Percentiles rank a stretch among this genome's conserved stretches.
These are phyloP conservation scores for Fremontodendron californicum DNA, from an alignment of 345 rosid species.

Conservation along the genomic window DNA sequence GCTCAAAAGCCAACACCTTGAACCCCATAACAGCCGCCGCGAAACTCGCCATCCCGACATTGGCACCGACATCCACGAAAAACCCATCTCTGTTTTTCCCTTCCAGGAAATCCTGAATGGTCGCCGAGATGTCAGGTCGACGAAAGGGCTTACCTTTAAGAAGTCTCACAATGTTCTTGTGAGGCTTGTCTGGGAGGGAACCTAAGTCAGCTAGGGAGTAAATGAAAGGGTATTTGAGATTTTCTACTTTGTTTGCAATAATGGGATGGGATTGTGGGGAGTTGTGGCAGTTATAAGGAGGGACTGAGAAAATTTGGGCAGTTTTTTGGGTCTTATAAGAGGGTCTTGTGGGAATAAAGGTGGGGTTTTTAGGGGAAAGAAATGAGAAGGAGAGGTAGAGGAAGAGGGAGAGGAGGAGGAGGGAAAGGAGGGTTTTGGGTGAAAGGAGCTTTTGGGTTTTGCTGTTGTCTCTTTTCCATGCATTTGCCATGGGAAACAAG, in stretches of 20 bases:
- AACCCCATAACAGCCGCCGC: conserved; percentile 96
- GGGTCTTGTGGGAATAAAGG: neutral
- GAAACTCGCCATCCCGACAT: conserved; percentile 96
- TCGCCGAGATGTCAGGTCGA: conserved; percentile 82
- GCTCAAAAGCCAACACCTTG: conserved; percentile 81
- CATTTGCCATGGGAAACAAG: conserved; percentile 53
- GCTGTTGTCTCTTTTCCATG: conserved; percentile 55
- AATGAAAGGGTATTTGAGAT: conserved; percentile 69
- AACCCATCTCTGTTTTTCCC: conserved; percentile 44
- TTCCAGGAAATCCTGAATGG: conserved; percentile 72
- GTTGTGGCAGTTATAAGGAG: conserved; percentile 64
- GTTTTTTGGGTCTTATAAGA: conserved; percentile 5
- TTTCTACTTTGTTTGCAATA: conserved; percentile 25
- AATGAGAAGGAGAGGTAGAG: conserved; percentile 43
- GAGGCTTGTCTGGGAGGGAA: conserved; percentile 83
- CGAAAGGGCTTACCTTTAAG: conserved; percentile 90
- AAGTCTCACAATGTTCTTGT: conserved; percentile 84
- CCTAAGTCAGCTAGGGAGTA: conserved; percentile 89
- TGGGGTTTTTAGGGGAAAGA: conserved; percentile 20
- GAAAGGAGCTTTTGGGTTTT: conserved; percentile 48
- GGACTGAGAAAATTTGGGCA: conserved; percentile 31
- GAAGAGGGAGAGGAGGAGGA: conserved; percentile 40
- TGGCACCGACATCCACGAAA: conserved; percentile 92
- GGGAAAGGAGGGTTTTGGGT: conserved; percentile 41
- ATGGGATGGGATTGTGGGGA: conserved; percentile 84